Base-by-base conservation (phyloP, 2,329 filamentous ascomycete species). In the Endothia cerciana region DNA sequence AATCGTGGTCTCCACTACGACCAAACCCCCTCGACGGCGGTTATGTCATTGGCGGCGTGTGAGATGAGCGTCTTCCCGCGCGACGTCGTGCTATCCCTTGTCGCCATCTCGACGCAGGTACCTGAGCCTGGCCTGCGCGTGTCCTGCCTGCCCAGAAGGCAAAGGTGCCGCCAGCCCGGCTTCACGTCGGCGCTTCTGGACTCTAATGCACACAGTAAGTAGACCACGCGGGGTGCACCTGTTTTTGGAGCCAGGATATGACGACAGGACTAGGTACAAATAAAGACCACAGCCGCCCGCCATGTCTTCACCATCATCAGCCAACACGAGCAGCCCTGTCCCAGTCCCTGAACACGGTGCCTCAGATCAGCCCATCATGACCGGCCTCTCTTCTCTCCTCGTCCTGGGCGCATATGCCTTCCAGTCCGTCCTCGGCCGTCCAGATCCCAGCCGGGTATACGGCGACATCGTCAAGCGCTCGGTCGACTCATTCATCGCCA, bases 401-500 rank as follows among this genome's bases (percentile, higher is more conserved):
- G 74, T 87, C 36, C 75, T 86, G 66, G 82, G 84, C 76, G 79
- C 80, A 62, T 76, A 80, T 68, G 83, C 82, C 75, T 74, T 84
- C 61, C 84, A 87, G 75, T 74, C 77, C 49, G 82, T 83, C 70
- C 72, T 87, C 53, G 83, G 82, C 55, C 77, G 81, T 13, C 82
- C 83, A 1, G 74, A 76, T 47, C 69, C 74, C 36, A 70, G 74
- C 69, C 69, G 70, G 43, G 63, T 73, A 41, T 74, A 80, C 51
- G 75, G 71, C 57, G 72, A 74, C 38, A 68, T 84, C 57, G 69
- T 79, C 65, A 85, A 81, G 71, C 78, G 82, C 59, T 77, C 79
- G 30, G 81, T 87, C 17, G 82, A 85, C 69, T 77, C 78, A 40
- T 89, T 85, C 73, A 79, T 89, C 69, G 73, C 79, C 38, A 80